Evolutionary conservation across 768 basidiomycete species (phyloP).

Genomic region (Lactarius trivialis): DNA sequence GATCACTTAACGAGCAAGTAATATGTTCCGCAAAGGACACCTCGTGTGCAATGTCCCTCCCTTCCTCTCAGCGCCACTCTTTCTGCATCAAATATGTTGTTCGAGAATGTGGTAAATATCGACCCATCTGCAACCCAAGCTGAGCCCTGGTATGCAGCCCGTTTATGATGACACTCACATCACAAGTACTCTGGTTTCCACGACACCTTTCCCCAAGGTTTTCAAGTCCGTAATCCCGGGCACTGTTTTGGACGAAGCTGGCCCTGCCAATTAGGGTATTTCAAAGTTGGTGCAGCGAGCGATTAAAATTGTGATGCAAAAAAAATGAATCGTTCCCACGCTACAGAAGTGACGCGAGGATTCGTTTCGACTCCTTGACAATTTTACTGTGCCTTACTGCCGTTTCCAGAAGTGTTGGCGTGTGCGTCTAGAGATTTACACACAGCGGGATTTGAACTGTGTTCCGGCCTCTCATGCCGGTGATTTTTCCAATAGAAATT

Average conservation of each 20-base stretch:
- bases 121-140: constrained; percentile 47
- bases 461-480: no score
- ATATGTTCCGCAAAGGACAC: constrained; percentile 42
- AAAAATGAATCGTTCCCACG: no score
- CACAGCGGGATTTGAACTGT: no score
- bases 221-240: constrained; percentile 66
- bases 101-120: constrained; percentile 36
- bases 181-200: constrained; percentile 57
- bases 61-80: constrained; percentile 49
- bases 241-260: constrained; percentile 68
- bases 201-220: constrained; percentile 50
- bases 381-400: no score
- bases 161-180: constrained; percentile 64
- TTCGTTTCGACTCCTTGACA: no score
- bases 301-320: no score
- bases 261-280: no score
- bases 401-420: no score
- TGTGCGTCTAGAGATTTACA: no score
- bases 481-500: no score
- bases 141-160: constrained; percentile 60
- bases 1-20: constrained; percentile 41
- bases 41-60: constrained; percentile 45
- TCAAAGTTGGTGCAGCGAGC: no score
- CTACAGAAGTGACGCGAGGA: no score
- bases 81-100: constrained; percentile 42